Evolutionary conservation across 2,329 filamentous ascomycete species (phyloP).

Genomic region (Colletotrichum aenigma): DNA sequence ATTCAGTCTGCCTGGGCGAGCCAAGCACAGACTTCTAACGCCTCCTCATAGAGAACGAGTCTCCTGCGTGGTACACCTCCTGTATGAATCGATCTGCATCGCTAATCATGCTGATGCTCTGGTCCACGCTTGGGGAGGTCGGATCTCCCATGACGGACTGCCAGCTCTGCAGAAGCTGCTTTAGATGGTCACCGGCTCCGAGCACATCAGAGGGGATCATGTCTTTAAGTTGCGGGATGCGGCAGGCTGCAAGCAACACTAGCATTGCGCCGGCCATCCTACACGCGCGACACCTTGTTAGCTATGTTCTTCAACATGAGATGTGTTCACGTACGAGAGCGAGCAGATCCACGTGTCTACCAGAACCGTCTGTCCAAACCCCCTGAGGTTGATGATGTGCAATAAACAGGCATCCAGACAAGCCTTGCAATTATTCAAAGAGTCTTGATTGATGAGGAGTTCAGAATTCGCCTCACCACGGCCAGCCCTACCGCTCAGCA

Average conservation of each 20-base stretch:
- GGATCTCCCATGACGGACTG: conserved; percentile 39
- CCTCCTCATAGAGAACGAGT: conserved; percentile 1
- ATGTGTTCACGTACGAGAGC: conserved; percentile 44
- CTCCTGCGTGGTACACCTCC: conserved; percentile 30
- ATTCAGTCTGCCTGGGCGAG: neutral
- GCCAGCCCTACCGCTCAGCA: conserved; percentile 42
- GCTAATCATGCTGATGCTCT: conserved; percentile 49
- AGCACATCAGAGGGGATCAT: conserved; percentile 43
- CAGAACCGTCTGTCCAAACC: conserved; percentile 53
- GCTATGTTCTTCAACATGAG: neutral
- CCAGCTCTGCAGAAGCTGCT: conserved; percentile 45
- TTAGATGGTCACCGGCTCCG: conserved; percentile 44
- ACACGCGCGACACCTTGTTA: neutral
- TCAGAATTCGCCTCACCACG: conserved; percentile 26
- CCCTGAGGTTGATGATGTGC: conserved; percentile 52
- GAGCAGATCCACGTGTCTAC: conserved; percentile 61
- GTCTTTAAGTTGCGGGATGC: conserved; percentile 38
- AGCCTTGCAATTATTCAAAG: conserved; percentile 43
- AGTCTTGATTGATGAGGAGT: conserved; percentile 32
- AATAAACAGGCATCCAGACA: conserved; percentile 52
- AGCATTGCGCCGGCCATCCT: conserved; percentile 57
- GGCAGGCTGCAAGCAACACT: conserved; percentile 48
- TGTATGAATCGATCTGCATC: conserved; percentile 47
- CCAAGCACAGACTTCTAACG: neutral
- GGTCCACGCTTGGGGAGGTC: conserved; percentile 49